Evolutionary conservation across 2,329 filamentous ascomycete genomes (phyloP), one percentile per base, ranked within the genome.

Genomic region (Parastagonospora avenae): DNA sequence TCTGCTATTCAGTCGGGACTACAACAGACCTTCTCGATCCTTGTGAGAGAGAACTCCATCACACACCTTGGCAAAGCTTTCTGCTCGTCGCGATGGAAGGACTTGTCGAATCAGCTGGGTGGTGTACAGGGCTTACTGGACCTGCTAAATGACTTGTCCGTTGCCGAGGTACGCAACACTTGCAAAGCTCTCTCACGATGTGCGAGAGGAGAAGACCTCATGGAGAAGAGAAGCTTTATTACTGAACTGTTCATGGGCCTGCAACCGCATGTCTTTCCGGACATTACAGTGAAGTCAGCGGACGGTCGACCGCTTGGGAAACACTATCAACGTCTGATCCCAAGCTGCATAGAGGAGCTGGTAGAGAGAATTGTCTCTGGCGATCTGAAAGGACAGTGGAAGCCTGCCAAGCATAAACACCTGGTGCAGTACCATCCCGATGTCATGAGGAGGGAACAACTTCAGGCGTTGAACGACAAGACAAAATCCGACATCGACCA

Each of bases 31-130:
- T 15, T 53, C 2, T 72, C 70, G 0, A 31, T 65, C 14, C 24
- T 55, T 2, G 50, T 70, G 24, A 61, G 70, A 14, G 30, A 32
- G 15, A 24, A 51, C 2, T 63, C 56, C 0, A 61, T 70, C 37
- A 62, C 58, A 35, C 51, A 52, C 12, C 49, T 72, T 8, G 42
- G 51, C 2, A 63, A 55, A n/a, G 14, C 39, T 0, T 54, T 71
- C 7, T 32, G 39, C 14, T 62, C 62, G 2, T 4, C 44, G 4
- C 35, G 40, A 42, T 73, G 70, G 70, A 53, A 42, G 24, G 40
- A 55, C n/a, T 55, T 47, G 1, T 71, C 67, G 67, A 59, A 66
- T n/a, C 56, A 45, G 0, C 38, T 72, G n/a, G 68, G 66, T 2
- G 63, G 62, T 8, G 54, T 46, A 4, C n/a, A 28, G 16, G 69